phyloP scores from a whole-genome alignment of 2,329 filamentous ascomycete species.

The Clarireedia monteithiana region DNA sequence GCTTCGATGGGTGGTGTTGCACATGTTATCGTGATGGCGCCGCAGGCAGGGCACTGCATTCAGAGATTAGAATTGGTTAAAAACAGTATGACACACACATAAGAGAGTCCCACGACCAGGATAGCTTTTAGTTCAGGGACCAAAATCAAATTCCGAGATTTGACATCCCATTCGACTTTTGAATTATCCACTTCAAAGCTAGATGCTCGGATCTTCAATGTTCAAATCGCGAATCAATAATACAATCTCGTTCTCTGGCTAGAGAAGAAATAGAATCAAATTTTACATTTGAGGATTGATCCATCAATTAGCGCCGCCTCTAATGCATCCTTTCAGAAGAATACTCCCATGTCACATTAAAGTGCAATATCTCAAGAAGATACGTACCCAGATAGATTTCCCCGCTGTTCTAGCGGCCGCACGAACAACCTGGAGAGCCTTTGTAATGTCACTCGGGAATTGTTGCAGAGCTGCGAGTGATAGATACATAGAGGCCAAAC shows the following conservation, averaged over 20 bases:
- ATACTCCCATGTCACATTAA: not conserved
- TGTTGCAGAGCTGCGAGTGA: constrained; percentile 24
- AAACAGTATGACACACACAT: too few relatives aligned
- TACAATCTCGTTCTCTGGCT: too few relatives aligned
- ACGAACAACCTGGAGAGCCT: constrained; percentile 22
- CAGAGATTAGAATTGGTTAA: not conserved
- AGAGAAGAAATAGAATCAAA: too few relatives aligned
- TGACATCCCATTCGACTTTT: too few relatives aligned
- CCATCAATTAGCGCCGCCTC: too few relatives aligned
- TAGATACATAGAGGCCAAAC: constrained; percentile 27
- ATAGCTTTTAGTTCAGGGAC: not conserved
- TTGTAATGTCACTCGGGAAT: constrained; percentile 23
- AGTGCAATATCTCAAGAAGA: not conserved
- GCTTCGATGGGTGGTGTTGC: constrained; percentile 37
- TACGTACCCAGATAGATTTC: constrained; percentile 35
- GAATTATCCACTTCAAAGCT: not conserved
- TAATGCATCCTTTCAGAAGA: not conserved
- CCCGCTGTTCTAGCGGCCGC: constrained; percentile 30
- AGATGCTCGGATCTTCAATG: not conserved
- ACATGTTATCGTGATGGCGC: constrained; percentile 32
- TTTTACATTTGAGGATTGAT: too few relatives aligned
- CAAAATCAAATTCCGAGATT: too few relatives aligned
- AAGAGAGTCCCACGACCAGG: not conserved
- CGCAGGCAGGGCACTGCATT: constrained; percentile 39
- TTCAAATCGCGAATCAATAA: not conserved